Evolutionary conservation across 2,329 filamentous ascomycete genomes (phyloP).

Genomic region (Colletotrichum chrysophilum): DNA sequence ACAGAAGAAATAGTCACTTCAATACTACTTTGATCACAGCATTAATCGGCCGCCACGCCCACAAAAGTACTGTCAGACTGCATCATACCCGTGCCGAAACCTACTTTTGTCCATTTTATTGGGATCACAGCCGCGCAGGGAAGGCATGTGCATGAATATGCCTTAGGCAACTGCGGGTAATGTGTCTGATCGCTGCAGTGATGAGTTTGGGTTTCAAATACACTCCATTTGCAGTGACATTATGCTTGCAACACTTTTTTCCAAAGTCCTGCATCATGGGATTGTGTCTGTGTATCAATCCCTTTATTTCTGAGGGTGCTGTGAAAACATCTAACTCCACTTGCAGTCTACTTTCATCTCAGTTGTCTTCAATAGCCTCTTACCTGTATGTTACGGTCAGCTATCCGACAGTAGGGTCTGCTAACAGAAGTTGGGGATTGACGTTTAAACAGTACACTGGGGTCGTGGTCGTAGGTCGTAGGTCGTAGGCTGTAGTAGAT

Average conservation of each 20-base stretch:
- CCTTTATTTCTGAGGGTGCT: fast-evolving
- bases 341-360: not conserved
- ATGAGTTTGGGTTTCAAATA: not conserved
- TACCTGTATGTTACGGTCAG: no score
- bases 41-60: not conserved
- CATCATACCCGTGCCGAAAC: not conserved
- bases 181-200: not conserved
- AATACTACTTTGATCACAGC: not conserved
- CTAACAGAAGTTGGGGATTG: no score
- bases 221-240: not conserved
- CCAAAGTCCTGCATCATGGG: not conserved
- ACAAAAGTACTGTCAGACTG: not conserved
- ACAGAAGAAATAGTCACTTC: not conserved
- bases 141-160: not conserved
- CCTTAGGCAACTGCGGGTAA: not conserved
- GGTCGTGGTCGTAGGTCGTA: no score
- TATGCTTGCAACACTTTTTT: not conserved
- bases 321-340: not conserved
- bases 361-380: not conserved
- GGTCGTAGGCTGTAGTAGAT: no score
- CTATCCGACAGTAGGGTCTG: no score
- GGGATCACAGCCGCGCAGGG: not conserved
- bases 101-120: not conserved
- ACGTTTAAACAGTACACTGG: no score
- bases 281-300: not conserved